Base-by-base conservation (phyloP, 805 yeast genomes). In the Candida tibetensis region DNA sequence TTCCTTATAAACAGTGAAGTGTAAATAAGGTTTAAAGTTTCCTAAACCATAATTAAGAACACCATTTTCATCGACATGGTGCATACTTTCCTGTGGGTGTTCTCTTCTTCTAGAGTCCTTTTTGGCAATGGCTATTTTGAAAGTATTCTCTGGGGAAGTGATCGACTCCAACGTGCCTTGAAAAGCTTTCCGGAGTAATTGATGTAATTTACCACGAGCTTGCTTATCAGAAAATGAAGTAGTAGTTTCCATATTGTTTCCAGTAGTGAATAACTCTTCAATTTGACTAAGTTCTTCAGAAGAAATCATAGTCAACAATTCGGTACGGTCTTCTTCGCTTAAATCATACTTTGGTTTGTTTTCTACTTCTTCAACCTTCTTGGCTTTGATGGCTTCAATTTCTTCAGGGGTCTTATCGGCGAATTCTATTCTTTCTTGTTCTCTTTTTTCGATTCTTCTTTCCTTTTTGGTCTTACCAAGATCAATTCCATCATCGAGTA, bases 1-100 rank as follows among this genome's bases (percentile, higher is more conserved):
- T 57, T 93, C 97, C 59, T 93, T 93, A 68, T 86, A 89, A 18
- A 93, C 66, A 9, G 85, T 79, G 53, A 90, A 83, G 52, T 85
- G 90, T 31, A 90, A 64, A 59, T 65, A 86, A 30, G 77, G 74
- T 48, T 81, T 81, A 40, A 72, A 69, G 19, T 82, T 79, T 2
- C 96, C 97, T 40, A 85, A 70, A 0, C 88, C 85, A 63, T 81
- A 83, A 47, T 79, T 77, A 32, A 81, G 72, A 3, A 76, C 74
- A 17, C 82, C 81, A 42, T 77, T 57, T 40, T 66, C 69, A 47
- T 63, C 71, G 37, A 65, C 63, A 50, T 64, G 64, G 55, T 67
- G 57, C 48, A 61, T 51, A 51, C 62, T 54, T 44, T 60, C 69
- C 43, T 55, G 62, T 19, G 65, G 62, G 36, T 59, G 65, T 39